Evolutionary conservation across 768 basidiomycete genomes (phyloP), one percentile per base, ranked within the genome.

Genomic region (Leccinum boreale): DNA sequence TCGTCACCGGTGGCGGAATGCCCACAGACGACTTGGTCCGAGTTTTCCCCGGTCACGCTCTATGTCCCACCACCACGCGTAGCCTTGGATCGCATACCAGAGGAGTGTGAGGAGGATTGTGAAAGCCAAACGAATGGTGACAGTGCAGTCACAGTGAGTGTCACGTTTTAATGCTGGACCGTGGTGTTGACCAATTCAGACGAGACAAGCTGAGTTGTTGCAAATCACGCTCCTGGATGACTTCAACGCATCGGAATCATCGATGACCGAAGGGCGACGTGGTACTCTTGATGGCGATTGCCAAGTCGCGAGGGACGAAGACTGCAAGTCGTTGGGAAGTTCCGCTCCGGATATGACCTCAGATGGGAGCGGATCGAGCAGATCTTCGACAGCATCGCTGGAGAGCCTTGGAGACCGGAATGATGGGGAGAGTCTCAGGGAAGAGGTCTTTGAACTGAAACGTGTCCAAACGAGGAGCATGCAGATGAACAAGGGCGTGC

Each of bases 381-480:
- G 66, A 50, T 58, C 65, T 3, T 70, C 70, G n/a, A 59, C 39
- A 19, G 50, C 24, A 35, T 70, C 70, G 23, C 58, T 73, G 28
- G 59, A 66, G 49, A 70, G 71, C 52, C 49, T 60, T 3, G 63
- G 60, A 31, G 54, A 48, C 14, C 57, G 50, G 23, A 44, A 58
- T 10, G 65, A 64, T 8, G 53, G 42, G 39, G 60, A 57, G 36
- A 64, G 71, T 23, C 50, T 62, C 21, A 47, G 63, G 19, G 73
- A 73, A n/a, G 73, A 70, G 52, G 68, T 67, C 2, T 81, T 78
- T 60, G 80, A 82, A 58, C 70, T 81, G 47, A 74, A 73, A 60
- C 74, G 79, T 12, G 81, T 73, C 3, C 80, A 78, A 50, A 77
- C 79, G 49, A 78, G 75, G 64, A 83, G 80, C 58, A 70, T 83